A percentile compares a stretch with the other conserved stretches of the same genome.
These are phyloP conservation scores for Emergomyces orientalis DNA, from an alignment of 2,329 filamentous ascomycete genomes.

Conservation along the genomic window DNA sequence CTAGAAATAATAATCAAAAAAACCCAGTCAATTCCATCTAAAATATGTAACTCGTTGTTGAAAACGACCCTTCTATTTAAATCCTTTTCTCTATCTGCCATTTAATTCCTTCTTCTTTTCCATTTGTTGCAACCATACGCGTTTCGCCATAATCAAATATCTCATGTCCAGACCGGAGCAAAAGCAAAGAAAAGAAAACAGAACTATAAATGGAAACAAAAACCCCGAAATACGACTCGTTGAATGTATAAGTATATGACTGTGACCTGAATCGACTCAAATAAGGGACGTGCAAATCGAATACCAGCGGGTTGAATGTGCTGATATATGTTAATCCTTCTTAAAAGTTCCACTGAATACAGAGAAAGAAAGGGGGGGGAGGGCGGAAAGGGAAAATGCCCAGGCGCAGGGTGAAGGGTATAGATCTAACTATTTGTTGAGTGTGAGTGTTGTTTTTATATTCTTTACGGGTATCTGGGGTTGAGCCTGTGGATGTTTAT, in stretches of 20 bases:
- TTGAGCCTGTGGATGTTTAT: slow-evolving; percentile 9
- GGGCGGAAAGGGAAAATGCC: not conserved
- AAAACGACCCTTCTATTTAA: slow-evolving; percentile 20
- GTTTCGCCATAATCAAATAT: not conserved
- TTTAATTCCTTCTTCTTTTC: not conserved
- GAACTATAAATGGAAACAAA: not conserved
- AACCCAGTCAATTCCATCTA: not conserved
- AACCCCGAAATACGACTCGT: not conserved
- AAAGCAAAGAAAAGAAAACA: not conserved
- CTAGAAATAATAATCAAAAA: too few relatives aligned
- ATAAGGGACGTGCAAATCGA: not conserved
- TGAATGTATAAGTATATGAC: not conserved
- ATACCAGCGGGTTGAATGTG: slow-evolving; percentile 1
- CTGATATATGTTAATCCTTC: not conserved
- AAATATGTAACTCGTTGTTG: slow-evolving; percentile 24
- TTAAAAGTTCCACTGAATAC: not conserved
- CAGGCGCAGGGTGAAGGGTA: slow-evolving; percentile 1
- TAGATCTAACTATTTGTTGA: not conserved
- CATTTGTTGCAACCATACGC: not conserved
- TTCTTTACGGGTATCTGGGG: slow-evolving; percentile 4
- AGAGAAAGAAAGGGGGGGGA: not conserved
- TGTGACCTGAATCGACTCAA: not conserved
- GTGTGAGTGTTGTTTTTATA: not conserved
- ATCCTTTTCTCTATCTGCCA: not conserved
- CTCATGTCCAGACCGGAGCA: not conserved